Base-by-base conservation (phyloP, 129 eudicot genomes). In the Flaveria brownii region DNA sequence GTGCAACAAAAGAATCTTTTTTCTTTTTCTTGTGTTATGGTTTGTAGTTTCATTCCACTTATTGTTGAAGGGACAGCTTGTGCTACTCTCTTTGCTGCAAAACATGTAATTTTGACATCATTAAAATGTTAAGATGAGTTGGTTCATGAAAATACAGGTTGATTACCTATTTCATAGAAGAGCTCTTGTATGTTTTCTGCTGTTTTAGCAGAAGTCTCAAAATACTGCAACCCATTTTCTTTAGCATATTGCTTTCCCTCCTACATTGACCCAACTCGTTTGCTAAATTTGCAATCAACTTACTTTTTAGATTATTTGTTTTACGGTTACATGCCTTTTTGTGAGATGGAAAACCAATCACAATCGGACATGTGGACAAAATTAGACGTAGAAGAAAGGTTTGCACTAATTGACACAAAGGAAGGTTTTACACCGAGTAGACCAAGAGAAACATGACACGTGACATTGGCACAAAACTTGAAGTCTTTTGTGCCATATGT, bases 171-270 rank as follows among this genome's bases (percentile, higher is more conserved):
- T 72, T 88, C 87, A 55, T 80, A 75, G 73, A 85, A 88, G 47
- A 88, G 87, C 72, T 88, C 89, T 13, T 88, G 86, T 16, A 88
- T 68, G 72, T 88, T 88, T 43, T 83, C 83, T 10, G 86, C 88
- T 26, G 86, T 81, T 83, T 84, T 88, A 23, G 93, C 90, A 60
- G 87, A 88, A 57, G 93, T 76, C 72, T 88, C 88, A 11, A 76
- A 74, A 71, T 78, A 88, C 43, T 81, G 84, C 75, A 86, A 60
- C 14, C 85, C 71, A 22, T 84, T 88, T 62, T 86, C 90, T 41
- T 59, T 82, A 26, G 93, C 85, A 66, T 81, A 86, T 41, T 69
- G 81, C 72, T 82, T 83, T 10, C 80, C 88, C 33, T 81, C 88
- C 93, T 88, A 77, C 82, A 81, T 47, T 14, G 16, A 68, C 69